Base-by-base conservation (phyloP, 2,329 filamentous ascomycete genomes). In the Pseudocercospora ulei region DNA sequence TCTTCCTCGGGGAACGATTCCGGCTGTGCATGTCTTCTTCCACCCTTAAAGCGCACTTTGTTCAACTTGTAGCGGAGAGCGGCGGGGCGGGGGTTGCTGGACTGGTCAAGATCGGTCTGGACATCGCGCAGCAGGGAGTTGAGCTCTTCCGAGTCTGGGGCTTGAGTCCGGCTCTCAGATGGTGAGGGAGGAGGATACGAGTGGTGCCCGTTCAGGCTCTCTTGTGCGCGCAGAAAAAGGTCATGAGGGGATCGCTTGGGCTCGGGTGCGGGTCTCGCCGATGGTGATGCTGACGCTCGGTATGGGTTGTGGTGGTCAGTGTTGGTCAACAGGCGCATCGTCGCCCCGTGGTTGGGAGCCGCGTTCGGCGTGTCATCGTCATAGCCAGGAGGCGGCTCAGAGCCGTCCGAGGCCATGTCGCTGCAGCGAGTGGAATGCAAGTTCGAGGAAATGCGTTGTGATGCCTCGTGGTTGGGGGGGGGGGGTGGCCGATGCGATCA, bases 321-420 rank as follows among this genome's bases (percentile, higher is more conserved):
- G 47, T 63, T 63, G 47, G 66, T 67, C 59, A 71, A 61, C 54
- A 70, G 58, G 43, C 67, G 65, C 67, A 71, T 69, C 29, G 64
- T 66, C 39, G 65, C 60, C 39, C 63, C 63, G 31, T 56, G 51
- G 20, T 53, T 56, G 19, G 57, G 55, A 11, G 56, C 53, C 14
- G 36, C 36, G 17, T 39, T 44, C 22, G 41, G 41, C 3, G 48
- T 49, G 16, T 52, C 50, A 28, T 68, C 64, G 44, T 65, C 62
- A 49, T 69, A 70, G 50, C 62, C 58, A 45, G 67, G 66, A 31
- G 65, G 65, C 11, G 55, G 55, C 8, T 51, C 56, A 40, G 56
- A 57, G 54, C 50, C 49, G 19, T 49, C 41, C 19, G 51, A 47
- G 25, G 51, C 48, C 53, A 55, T 47, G 28, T 38, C 28, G 31